phyloP scores from a whole-genome alignment of 2,329 filamentous ascomycete species.

The Hysterium pulicare region DNA sequence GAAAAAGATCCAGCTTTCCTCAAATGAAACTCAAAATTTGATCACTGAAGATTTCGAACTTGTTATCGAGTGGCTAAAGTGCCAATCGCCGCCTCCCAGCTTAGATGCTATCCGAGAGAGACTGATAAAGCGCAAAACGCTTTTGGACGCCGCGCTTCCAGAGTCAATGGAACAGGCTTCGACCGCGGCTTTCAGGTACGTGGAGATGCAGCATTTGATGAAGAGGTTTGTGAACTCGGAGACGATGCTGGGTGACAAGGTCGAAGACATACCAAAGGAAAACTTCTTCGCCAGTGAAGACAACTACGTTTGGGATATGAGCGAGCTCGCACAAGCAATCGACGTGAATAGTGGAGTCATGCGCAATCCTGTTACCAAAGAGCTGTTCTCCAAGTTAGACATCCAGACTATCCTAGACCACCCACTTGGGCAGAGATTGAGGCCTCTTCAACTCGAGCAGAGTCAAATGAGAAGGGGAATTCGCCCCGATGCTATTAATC shows the following conservation, averaged over 20 bases:
- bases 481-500: conserved; percentile 18
- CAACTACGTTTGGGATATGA: conserved; percentile 12
- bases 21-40: too few relatives aligned
- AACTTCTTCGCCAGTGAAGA: conserved; percentile 11
- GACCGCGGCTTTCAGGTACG: conserved; percentile 6
- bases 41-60: too few relatives aligned
- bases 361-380: conserved; percentile 28
- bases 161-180: background rate
- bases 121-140: too few relatives aligned
- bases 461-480: conserved; percentile 19
- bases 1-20: conserved; percentile 1
- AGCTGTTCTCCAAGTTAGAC: conserved; percentile 24
- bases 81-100: too few relatives aligned
- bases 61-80: too few relatives aligned
- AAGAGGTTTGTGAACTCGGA: conserved; percentile 8
- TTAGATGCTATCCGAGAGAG: background rate
- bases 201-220: conserved; percentile 6
- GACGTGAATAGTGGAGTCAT: conserved; percentile 20
- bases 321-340: conserved; percentile 15
- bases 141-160: too few relatives aligned
- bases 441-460: conserved; percentile 18
- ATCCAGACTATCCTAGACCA: conserved; percentile 23
- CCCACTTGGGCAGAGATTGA: conserved; percentile 19
- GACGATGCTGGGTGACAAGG: conserved; percentile 9
- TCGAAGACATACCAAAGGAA: conserved; percentile 6